A percentile compares a stretch with the other conserved stretches of the same genome.
Conservation (phyloP, 371 early-diverging fungal genomes). For the Batkoa obscura region DNA sequence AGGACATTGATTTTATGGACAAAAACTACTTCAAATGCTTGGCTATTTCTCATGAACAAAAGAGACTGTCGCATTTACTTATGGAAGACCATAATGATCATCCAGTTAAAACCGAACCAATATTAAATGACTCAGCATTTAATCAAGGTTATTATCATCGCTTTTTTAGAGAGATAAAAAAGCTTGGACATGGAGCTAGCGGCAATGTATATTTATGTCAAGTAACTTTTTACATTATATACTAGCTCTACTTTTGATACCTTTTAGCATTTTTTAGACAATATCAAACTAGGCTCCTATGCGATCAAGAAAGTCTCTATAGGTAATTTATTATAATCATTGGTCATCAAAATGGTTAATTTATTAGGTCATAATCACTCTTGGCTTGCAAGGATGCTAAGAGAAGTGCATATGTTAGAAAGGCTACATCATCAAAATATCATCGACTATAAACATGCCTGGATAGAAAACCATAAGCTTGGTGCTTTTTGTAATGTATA, state of each 20-base stretch:
- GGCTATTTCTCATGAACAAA: conserved; percentile 1
- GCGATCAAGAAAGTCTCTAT: conserved; percentile 89
- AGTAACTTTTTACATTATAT: conserved; percentile 18
- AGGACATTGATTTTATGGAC: conserved; percentile 30
- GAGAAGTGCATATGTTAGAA: conserved; percentile 82
- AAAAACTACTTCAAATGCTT: conserved; percentile 34
- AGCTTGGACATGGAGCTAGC: conserved; percentile 75
- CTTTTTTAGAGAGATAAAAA: conserved; percentile 71
- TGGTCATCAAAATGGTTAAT: not conserved
- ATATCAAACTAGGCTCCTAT: conserved; percentile 61
- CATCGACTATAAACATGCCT: conserved; percentile 82
- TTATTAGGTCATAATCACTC: conserved; percentile 44
- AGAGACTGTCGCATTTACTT: not conserved
- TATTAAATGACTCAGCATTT: conserved; percentile 22
- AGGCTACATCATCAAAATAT: conserved; percentile 76
- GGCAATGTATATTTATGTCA: conserved; percentile 83
- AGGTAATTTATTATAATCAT: conserved; percentile 14
- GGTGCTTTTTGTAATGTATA: conserved; percentile 42
- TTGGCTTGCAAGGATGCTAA: conserved; percentile 82
- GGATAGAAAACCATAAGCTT: conserved; percentile 68
- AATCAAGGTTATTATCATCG: conserved; percentile 88
- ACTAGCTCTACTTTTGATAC: not conserved
- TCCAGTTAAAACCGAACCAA: conserved; percentile 1
- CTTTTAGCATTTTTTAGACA: conserved; percentile 50
- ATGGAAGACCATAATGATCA: not conserved